Evolutionary conservation across 371 early-diverging fungal genomes (phyloP).

Genomic region (Mortierella sp.): DNA sequence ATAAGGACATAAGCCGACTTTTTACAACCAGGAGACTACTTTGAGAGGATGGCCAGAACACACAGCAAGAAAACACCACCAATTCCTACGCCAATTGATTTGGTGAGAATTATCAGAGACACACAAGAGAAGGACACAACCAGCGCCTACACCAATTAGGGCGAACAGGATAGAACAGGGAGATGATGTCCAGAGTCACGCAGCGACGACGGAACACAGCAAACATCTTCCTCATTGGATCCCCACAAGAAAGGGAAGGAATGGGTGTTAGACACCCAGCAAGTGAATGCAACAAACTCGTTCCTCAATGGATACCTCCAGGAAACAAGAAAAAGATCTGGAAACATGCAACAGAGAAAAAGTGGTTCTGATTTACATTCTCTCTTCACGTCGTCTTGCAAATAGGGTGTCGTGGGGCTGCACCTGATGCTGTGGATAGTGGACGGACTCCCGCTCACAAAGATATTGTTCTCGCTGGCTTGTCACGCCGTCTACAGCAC

Average conservation of each 20-base stretch:
- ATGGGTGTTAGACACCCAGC: too few species aligned
- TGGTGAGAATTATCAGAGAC: too few species aligned
- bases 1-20: too few species aligned
- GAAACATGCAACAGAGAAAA: background rate
- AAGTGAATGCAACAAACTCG: background rate
- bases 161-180: too few species aligned
- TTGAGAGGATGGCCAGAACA: too few species aligned
- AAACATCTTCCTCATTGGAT: background rate
- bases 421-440: slow-evolving; percentile 77
- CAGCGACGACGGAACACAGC: background rate
- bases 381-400: background rate
- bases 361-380: background rate
- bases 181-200: too few species aligned
- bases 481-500: slow-evolving; percentile 82
- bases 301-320: background rate
- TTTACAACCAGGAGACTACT: too few species aligned
- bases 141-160: too few species aligned
- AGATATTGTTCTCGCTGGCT: slow-evolving; percentile 71
- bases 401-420: slow-evolving; percentile 68
- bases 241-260: background rate
- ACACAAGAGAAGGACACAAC: too few species aligned
- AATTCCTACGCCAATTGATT: too few species aligned
- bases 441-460: slow-evolving; percentile 78
- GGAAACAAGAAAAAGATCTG: background rate
- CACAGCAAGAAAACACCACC: too few species aligned